Base-by-base conservation (phyloP, 2,329 filamentous ascomycete species). In the Neonectria punicea region DNA sequence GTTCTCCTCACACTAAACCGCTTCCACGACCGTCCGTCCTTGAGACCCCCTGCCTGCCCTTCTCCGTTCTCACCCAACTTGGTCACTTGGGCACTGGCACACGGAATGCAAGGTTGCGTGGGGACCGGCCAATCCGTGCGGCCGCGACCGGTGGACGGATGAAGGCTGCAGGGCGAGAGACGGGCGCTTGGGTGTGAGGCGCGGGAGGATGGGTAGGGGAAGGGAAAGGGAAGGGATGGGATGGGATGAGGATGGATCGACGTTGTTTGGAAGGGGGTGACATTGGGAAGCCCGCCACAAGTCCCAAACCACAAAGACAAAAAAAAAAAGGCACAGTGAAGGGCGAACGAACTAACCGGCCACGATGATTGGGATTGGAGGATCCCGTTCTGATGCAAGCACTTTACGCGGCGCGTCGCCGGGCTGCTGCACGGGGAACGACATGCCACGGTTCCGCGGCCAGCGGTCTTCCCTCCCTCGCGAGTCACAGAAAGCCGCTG, bases 1-100 rank as follows among this genome's bases (percentile, higher is more conserved):
- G 22, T 22, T 36, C 58, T 61, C 66, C 60, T 64, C 53, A 53
- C 56, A 65, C 56, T 60, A 68, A 61, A 53, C 56, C 56, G n/a
- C 28, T 58, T 61, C 59, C 53, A 53, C 60, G 9, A 60, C 57
- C 18, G 57, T 46, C 28, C 25, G 57, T 46, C 28, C 39, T 34
- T 41, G 54, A 36, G 7, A 5, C 46, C 56, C 46, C 49, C 49
- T 55, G 44, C 46, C n/a, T 28, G 50, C 47, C 53, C 28, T 20
- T 50, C 46, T 10, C 30, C 10, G 25, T 25, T 10, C 30, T 22
- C 30, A 16, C 25, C 34, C 47, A 36, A 22, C 63, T 61, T 55
- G 58, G 51, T 43, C 20, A 54, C 49, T 39, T 47, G 30, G 58
- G 22, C 32, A 41, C n/a, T 18, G n/a, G 43, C 43, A 20, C 43